Conservation (phyloP, 169 alveolate species). For the Babesia bovis region DNA sequence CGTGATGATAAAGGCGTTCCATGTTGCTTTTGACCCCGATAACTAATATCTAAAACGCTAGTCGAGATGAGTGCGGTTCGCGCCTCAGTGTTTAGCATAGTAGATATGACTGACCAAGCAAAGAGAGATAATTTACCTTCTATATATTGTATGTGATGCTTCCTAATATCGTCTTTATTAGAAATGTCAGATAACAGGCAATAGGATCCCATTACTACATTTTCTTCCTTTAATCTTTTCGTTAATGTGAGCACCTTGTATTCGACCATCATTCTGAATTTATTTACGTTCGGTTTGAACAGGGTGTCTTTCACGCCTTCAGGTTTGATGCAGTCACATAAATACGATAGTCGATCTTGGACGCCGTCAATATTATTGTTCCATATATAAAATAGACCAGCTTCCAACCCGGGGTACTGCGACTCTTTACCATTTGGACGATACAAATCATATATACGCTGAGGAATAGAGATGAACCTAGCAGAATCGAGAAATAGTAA, state of each 20-base stretch:
- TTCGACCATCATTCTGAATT: constrained; percentile 31
- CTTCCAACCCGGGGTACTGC: constrained; percentile 24
- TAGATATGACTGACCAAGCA: constrained; percentile 39
- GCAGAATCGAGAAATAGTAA: constrained; percentile 29
- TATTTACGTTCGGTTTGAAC: constrained; percentile 37
- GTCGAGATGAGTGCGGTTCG: background rate
- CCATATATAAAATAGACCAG: constrained; percentile 42
- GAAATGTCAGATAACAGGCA: constrained; percentile 6
- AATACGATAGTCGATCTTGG: constrained; percentile 44
- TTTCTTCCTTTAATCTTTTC: constrained; percentile 2
- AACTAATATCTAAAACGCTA: background rate
- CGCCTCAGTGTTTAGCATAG: constrained; percentile 22
- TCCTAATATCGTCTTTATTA: constrained; percentile 2
- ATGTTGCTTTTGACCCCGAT: background rate
- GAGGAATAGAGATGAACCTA: constrained; percentile 44
- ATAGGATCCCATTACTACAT: constrained; percentile 36
- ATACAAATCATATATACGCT: constrained; percentile 49
- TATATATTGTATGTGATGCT: constrained; percentile 10
- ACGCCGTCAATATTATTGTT: constrained; percentile 45
- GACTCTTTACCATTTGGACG: constrained; percentile 12
- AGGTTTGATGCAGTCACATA: constrained; percentile 36
- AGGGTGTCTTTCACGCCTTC: constrained; percentile 28
- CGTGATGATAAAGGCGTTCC: background rate
- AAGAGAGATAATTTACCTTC: constrained; percentile 24
- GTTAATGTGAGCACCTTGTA: constrained; percentile 44